Percentiles rank a stretch among this genome's conserved stretches.
These are phyloP conservation scores for Macadamia integrifolia DNA, from an alignment of 164 flowering plant genomes.

Conservation along the genomic window DNA sequence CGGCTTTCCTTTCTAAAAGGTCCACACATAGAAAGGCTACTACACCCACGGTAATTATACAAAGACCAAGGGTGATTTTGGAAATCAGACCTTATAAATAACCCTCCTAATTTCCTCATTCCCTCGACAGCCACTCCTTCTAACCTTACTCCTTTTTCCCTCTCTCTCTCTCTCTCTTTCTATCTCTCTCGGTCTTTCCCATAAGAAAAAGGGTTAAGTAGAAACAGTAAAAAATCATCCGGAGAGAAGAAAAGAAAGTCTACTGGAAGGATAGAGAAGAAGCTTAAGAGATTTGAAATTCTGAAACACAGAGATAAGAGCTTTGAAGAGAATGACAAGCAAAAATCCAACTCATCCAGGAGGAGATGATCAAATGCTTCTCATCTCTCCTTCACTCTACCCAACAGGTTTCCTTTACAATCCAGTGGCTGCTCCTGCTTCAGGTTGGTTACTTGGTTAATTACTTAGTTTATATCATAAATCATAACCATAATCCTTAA, in stretches of 20 bases:
- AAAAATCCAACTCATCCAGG: conserved; percentile 9
- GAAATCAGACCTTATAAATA: conserved; percentile 13
- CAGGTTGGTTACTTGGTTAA: conserved; percentile 24
- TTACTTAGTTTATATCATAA: background rate
- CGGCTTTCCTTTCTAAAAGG: too few species aligned
- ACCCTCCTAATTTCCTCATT: background rate
- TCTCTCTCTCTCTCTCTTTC: too few species aligned
- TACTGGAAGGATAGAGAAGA: too few species aligned
- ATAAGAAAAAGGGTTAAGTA: background rate
- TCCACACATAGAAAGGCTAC: too few species aligned
- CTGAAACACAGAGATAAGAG: conserved; percentile 5
- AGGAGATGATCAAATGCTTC: conserved; percentile 34
- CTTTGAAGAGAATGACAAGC: conserved; percentile 7
- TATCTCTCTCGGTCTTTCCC: too few species aligned
- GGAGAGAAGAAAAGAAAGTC: background rate
- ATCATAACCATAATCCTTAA: background rate
- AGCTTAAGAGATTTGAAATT: background rate
- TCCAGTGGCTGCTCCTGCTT: conserved; percentile 16
- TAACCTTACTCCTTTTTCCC: background rate
- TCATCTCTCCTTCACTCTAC: conserved; percentile 33
- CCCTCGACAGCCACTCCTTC: background rate
- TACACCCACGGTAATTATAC: background rate
- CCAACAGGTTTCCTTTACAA: conserved; percentile 19
- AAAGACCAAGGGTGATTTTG: conserved; percentile 2
- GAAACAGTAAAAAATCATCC: background rate